Base-by-base conservation (phyloP, 768 basidiomycete species). In the Cystobasidium onofrii region DNA sequence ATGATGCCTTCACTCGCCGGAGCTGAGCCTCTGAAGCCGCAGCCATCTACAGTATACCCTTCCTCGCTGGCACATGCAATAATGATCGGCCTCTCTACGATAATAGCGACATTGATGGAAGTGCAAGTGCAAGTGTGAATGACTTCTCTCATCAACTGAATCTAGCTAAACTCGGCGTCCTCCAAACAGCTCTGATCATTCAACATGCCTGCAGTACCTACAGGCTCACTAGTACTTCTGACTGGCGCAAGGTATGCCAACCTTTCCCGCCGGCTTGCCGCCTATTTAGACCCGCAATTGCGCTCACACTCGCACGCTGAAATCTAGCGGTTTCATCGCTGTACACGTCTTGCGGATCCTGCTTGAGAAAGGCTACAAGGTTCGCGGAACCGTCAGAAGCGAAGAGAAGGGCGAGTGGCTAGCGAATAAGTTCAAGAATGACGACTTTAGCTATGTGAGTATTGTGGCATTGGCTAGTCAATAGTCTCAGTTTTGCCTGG, bases 401-500 rank as follows among this genome's bases (percentile, higher is more conserved):
- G 17, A 27, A 27, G 63, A 64, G 12, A 73, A 73, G 46, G 73
- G 64, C 31, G 64, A 66, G n/a, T 65, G 46, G 20, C 27, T 73
- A 2, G n/a, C 23, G 36, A 73, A 73, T n/a, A 66, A 66, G 65
- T 73, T 73, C 64, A 43, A 41, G 17, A 73, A 63, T 34, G 17
- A 27, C 29, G 65, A 64, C 41, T 66, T 65, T 23, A 36, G 33
- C 44, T 73, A 52, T 33, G 73, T 66, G 64, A 72, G 43, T 4
- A 54, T 54, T 69, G 7, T 15, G 33, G 15, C 31, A 9, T 67
- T 15, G 18, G 67, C 31, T 31, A 13, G 33, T 63, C 12, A n/a
- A 52, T 23, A 50, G 20, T 64, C 85, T 90, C 76, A 87, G 4
- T 7, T 54, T 20, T n/a, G n/a, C 20, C 6, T 54, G 20, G n/a